These are phyloP conservation scores for Neurospora sp. DNA, from an alignment of 495 filamentous ascomycete species.

Conservation along the genomic window DNA sequence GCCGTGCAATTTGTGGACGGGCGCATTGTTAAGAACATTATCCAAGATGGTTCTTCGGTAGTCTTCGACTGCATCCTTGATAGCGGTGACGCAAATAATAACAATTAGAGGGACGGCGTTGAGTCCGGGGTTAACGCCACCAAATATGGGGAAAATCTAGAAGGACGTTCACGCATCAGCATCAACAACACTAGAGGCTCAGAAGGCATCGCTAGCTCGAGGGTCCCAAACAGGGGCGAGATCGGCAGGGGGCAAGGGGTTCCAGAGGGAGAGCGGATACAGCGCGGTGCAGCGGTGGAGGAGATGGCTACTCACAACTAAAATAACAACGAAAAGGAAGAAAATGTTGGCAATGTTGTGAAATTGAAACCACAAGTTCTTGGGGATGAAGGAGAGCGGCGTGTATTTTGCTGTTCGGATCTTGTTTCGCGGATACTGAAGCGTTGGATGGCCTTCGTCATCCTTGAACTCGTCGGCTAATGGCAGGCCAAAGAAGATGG, in stretches of 20 bases:
- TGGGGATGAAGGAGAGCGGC: conserved; percentile 89
- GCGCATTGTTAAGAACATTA: conserved; percentile 91
- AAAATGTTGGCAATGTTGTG: conserved; percentile 98
- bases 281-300: not conserved
- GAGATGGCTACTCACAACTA: conserved; percentile 55
- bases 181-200: not conserved
- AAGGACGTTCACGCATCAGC: conserved; percentile 1
- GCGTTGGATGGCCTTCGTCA: conserved; percentile 64
- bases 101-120: conserved; percentile 88
- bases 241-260: not conserved
- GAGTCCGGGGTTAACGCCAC: conserved; percentile 78
- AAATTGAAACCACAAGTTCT: conserved; percentile 95
- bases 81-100: conserved; percentile 80
- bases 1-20: conserved; percentile 77
- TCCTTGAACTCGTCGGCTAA: conserved; percentile 70
- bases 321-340: conserved; percentile 92
- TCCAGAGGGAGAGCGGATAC: not conserved
- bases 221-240: not conserved
- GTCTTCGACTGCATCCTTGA: conserved; percentile 98
- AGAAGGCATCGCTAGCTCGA: conserved; percentile 2
- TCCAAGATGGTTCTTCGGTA: conserved; percentile 87
- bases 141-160: conserved; percentile 94
- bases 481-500: conserved; percentile 77
- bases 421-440: conserved; percentile 80
- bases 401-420: conserved; percentile 97